Base-by-base conservation (phyloP, 2,329 filamentous ascomycete species). In the Nannizziopsis barbatae region DNA sequence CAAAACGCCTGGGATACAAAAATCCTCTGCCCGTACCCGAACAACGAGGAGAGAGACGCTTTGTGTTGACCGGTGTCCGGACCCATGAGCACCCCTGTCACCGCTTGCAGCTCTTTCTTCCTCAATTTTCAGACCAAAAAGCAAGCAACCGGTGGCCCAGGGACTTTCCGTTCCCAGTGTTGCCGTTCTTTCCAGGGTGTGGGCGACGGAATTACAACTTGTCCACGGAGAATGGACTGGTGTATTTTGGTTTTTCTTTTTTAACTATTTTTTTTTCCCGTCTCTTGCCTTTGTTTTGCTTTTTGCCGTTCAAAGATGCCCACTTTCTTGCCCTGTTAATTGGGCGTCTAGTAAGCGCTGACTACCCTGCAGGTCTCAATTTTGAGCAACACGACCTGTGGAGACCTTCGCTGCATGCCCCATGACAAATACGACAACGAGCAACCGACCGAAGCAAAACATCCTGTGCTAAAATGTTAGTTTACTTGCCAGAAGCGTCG, bases 281-380 rank as follows among this genome's bases (percentile, higher is more conserved):
- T 7, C 7, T 27, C 22, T 27, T 27, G 4, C 22, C 7, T 7
- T 7, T 27, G 3, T 27, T 27, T 27, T 27, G 22, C 22, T 27
- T 27, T 27, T 27, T 27, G 22, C 22, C 22, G 22, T 27, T 27
- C 22, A 27, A 27, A 27, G 22, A 27, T 27, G 22, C 22, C 22
- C 22, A 27, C 22, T 27, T 27, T 27, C 22, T 27, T 27, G 22
- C 22, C 43, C 15, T 39, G 35, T 32, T 39, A 39, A 39, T 14
- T 30, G 44, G 44, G 44, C 44, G 44, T 30, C 44, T 46, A 46
- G 44, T 38, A 46, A 46, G 44, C 44, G 44, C 44, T 46, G 14
- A 15, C 20, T 31, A 31, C 43, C 44, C 36, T 46, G 44, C 15
- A 46, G 32, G 36, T 30, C 44, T 40, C 14, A 20, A 46, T 40